phyloP scores from a whole-genome alignment of 1,284 basidiomycete genomes.

The Apiotrichum porosum region DNA sequence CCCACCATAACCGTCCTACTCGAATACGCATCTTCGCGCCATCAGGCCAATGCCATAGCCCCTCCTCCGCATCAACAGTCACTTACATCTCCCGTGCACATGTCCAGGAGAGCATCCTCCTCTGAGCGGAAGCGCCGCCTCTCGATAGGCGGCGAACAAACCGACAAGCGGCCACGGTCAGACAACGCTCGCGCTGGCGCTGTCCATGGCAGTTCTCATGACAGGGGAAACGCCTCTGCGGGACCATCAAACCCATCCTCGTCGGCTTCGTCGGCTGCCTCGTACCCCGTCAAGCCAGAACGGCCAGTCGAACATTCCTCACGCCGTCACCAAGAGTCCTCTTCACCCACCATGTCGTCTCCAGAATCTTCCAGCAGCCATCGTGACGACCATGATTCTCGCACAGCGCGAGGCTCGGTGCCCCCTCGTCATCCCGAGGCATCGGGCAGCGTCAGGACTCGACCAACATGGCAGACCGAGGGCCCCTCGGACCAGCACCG shows the following conservation, averaged over 20 bases:
- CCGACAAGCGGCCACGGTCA: slow-evolving; percentile 7
- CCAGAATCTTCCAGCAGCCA: not conserved
- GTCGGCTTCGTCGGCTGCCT: not conserved
- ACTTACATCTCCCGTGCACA: not conserved
- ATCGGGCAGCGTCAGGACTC: not conserved
- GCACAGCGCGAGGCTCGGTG: not conserved
- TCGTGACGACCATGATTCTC: not conserved
- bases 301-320: not conserved
- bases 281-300: not conserved
- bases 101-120: slow-evolving; percentile 5
- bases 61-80: not conserved
- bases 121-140: slow-evolving; percentile 11
- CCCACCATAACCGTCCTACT: not conserved
- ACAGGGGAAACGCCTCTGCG: not conserved
- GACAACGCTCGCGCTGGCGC: not conserved
- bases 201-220: no score
- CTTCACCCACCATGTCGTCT: not conserved
- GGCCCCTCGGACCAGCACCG: not conserved
- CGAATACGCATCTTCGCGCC: not conserved
- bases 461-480: slow-evolving; percentile 9
- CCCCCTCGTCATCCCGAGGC: not conserved
- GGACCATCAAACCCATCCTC: not conserved
- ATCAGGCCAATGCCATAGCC: slow-evolving; percentile 5
- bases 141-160: slow-evolving; percentile 5
- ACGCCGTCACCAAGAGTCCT: not conserved